Evolutionary conservation across 2,329 filamentous ascomycete species (phyloP).

Genomic region (Hypoxylon sp.): DNA sequence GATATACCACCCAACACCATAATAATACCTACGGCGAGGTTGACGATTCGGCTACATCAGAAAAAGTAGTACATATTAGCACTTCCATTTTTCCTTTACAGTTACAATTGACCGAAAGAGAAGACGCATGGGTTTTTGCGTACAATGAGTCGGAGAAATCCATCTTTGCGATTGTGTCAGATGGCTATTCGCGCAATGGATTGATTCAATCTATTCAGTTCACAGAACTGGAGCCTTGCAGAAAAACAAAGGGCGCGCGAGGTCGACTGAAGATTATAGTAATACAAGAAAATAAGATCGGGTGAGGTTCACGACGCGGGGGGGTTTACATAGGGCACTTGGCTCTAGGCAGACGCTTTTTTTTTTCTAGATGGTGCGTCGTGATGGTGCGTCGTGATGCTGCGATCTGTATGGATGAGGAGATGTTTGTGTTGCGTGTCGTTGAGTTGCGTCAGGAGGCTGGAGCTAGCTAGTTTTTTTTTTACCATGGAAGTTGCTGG

Average conservation of each 20-base stretch:
- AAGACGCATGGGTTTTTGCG: conserved; percentile 55
- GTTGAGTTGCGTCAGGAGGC: conserved; percentile 35
- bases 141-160: conserved; percentile 95
- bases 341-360: conserved; percentile 33
- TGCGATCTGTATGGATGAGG: conserved; percentile 27
- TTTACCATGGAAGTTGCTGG: not conserved
- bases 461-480: conserved; percentile 26
- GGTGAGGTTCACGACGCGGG: conserved; percentile 12
- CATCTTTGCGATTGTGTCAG: conserved; percentile 67
- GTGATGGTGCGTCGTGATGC: not conserved
- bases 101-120: conserved; percentile 27
- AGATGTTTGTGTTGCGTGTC: conserved; percentile 22
- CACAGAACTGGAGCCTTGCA: not conserved
- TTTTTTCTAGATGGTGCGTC: not conserved
- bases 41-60: conserved; percentile 85
- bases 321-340: conserved; percentile 9
- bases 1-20: conserved; percentile 88
- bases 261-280: not conserved
- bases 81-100: conserved; percentile 63
- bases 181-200: conserved; percentile 9
- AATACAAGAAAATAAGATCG: not conserved
- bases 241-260: conserved; percentile 17
- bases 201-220: conserved; percentile 14
- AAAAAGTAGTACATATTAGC: conserved; percentile 41
- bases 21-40: conserved; percentile 87